Percentiles rank a stretch among this genome's conserved stretches.
Conservation (phyloP, 2,329 filamentous ascomycete species). For the Scedosporium boydii region DNA sequence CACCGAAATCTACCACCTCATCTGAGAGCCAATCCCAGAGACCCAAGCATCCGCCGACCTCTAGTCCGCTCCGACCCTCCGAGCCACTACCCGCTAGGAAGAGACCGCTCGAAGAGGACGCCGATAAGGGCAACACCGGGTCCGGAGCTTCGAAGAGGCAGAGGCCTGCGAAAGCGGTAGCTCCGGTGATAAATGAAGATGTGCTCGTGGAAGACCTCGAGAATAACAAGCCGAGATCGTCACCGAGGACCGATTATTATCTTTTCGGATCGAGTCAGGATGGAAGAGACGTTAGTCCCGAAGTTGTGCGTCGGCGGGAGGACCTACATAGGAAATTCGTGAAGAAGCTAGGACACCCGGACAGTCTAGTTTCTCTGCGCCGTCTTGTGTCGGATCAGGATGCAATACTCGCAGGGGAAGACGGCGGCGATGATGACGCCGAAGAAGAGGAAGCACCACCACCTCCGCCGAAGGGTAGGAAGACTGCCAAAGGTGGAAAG, state of each 20-base stretch:
- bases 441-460: constrained; percentile 41
- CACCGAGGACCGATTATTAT: constrained; percentile 41
- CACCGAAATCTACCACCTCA: constrained; percentile 33
- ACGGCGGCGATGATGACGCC: constrained; percentile 47
- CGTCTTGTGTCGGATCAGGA: constrained; percentile 25
- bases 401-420: constrained; percentile 19
- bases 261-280: constrained; percentile 33
- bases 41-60: constrained; percentile 5
- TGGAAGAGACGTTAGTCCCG: constrained; percentile 22
- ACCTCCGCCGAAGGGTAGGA: constrained; percentile 42
- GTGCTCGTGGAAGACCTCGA: constrained; percentile 1
- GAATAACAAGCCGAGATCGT: constrained; percentile 9
- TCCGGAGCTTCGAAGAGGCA: constrained; percentile 30
- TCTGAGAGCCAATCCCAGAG: constrained; percentile 11
- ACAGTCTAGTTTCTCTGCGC: constrained; percentile 62
- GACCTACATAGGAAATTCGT: constrained; percentile 78
- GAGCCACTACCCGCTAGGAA: constrained; percentile 29
- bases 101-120: constrained; percentile 39
- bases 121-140: constrained; percentile 31
- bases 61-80: constrained; percentile 4
- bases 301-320: constrained; percentile 49
- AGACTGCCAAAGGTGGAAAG: constrained; percentile 52
- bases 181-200: constrained; percentile 21
- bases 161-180: constrained; percentile 25
- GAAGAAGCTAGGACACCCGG: constrained; percentile 77